A percentile compares a stretch with the other conserved stretches of the same genome.
These are phyloP conservation scores for Ilex aquifolium DNA, from an alignment of 257 asterid species.

Conservation along the genomic window DNA sequence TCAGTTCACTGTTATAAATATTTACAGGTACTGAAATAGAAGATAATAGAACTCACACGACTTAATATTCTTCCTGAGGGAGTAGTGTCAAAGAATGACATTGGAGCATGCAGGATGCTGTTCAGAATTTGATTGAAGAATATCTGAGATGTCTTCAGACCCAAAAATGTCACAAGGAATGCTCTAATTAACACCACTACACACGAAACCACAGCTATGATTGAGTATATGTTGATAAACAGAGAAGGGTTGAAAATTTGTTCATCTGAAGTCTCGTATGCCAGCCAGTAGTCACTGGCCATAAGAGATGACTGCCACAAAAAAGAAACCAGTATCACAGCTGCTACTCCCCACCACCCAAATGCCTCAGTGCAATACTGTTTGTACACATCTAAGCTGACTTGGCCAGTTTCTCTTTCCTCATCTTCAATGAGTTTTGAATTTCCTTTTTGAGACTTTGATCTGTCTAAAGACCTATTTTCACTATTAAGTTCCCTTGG, in stretches of 20 bases:
- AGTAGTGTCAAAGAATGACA: conserved; percentile 85
- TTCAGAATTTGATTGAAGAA: conserved; percentile 44
- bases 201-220: conserved; percentile 31
- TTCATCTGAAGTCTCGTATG: conserved; percentile 53
- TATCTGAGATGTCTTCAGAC: conserved; percentile 48
- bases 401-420: conserved; percentile 59
- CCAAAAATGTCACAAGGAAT: conserved; percentile 26
- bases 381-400: conserved; percentile 41
- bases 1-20: no score
- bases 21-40: not conserved
- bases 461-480: conserved; percentile 17
- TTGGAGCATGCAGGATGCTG: conserved; percentile 68
- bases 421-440: conserved; percentile 68
- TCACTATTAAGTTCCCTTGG: conserved; percentile 22
- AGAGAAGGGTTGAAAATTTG: conserved; percentile 28
- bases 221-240: conserved; percentile 39
- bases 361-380: conserved; percentile 53
- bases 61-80: conserved; percentile 74
- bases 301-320: conserved; percentile 42
- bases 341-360: conserved; percentile 68
- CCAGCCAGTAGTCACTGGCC: conserved; percentile 70
- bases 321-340: conserved; percentile 26
- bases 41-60: conserved; percentile 41
- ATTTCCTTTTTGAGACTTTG: conserved; percentile 19
- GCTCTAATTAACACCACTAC: conserved; percentile 30